Base-by-base conservation (phyloP, 1,284 basidiomycete species). In the Cystobasidium slooffiae region DNA sequence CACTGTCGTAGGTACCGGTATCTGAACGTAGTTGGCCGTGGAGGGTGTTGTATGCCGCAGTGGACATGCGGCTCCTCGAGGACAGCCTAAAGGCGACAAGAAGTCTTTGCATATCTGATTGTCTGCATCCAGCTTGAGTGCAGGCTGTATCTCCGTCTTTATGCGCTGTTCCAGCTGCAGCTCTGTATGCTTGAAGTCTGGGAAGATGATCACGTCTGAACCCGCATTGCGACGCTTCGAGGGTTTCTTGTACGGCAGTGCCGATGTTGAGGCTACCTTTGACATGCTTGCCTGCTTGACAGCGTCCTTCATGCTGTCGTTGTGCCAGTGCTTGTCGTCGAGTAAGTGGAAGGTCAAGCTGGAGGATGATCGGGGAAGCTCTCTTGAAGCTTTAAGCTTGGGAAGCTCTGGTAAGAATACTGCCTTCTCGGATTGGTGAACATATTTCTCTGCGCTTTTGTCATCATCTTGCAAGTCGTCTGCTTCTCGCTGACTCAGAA, bases 71-170 rank as follows among this genome's bases (percentile, higher is more conserved):
- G 92, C 88, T 3, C 94, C 94, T 18, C 94, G 87, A 12, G 94
- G 93, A 81, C 95, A 98, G 16, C 92, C 91, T 0, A 89, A 86
- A 20, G 91, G 85, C 3, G 90, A 89, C 55, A 95, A 84, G 16
- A 89, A 88, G 66, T 93, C 86, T 74, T 90, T 88, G 82, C 94
- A 97, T 80, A 97, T 94, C 83, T 96, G 92, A 77, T 92, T 89
- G 83, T 97, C 94, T 93, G 79, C 91, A 84, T 98, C 72, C 37
- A 74, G 65, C 64, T 74, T 63, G 53, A 74, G 44, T 18, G 62
- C 44, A 8, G 65, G 72, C 39, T 53, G 62, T 24, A 68, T 47
- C 49, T 74, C 72, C 47, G 47, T 74, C 58, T 74, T 74, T 56
- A 68, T 74, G 14, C 65, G 56, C 53, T 20, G 22, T 49, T 74